Evolutionary conservation across 192 early-diverging fungal genomes (phyloP), one percentile per base, ranked within the genome.

Genomic region (Backusella australiensis): DNA sequence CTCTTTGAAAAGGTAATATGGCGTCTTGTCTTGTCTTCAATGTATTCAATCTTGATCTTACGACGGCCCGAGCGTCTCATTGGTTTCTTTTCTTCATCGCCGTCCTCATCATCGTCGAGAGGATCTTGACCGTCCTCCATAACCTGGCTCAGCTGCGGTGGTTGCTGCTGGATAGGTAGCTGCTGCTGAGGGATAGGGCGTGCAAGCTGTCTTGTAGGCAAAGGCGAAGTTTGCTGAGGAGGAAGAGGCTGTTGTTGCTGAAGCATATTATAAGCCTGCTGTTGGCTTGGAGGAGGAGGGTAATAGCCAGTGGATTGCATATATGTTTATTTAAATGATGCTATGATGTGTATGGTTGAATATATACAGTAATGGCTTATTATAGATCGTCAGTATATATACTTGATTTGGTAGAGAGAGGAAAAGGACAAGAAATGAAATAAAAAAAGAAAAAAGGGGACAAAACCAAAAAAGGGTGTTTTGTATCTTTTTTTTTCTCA

Each of bases 41-140:
- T 98, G 74, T 92, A 96, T 78, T 96, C 94, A 80, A 98, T 98
- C 82, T 96, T 96, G 85, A 98, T 96, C 84, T 97, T 97, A 80
- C 96, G 87, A 63, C 96, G 88, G 3, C 95, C 95, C n/a, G 89
- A 83, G 4, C 91, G 86, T 81, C 93, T 93, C 71, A 87, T 86
- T 65, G 78, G 79, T 75, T 90, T 88, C 39, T 44, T 41, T 29
- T 77, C 75, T 6, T 91, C 89, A 32, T 87, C 87, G 23, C 86
- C 89, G 38, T 88, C 90, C 4, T 87, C 89, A 17, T 89, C 90
- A 21, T 87, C 89, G 80, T 80, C 76, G 72, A 86, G 44, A 35
- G 72, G 72, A 73, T 73, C 70, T 34, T 29, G 9, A 71, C 26
- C 44, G 23, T 71, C 26, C 3, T 39, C 42, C 42, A 46, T 39